A percentile compares a stretch with the other conserved stretches of the same genome.
phyloP scores from a whole-genome alignment of 345 rosid species.

The Erysimum cheiranthoides region DNA sequence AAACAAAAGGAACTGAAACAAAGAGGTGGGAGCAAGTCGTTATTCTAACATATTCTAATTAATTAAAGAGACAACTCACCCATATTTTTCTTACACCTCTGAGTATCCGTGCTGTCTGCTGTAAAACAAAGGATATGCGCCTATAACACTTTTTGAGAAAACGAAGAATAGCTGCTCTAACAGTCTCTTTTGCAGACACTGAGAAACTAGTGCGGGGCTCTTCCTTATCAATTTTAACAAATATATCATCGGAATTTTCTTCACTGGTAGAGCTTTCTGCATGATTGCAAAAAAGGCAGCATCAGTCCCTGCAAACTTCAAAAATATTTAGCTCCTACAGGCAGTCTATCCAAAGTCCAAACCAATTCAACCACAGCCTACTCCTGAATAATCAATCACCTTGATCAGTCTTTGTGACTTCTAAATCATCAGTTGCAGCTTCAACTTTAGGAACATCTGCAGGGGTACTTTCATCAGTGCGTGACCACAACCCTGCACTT shows the following conservation, averaged over 20 bases:
- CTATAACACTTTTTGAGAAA: conserved; percentile 74
- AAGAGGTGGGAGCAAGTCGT: conserved; percentile 23
- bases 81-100: conserved; percentile 65
- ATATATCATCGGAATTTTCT: conserved; percentile 55
- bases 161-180: conserved; percentile 69
- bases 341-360: conserved; percentile 55
- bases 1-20: conserved; percentile 19
- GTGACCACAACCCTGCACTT: conserved; percentile 92
- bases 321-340: conserved; percentile 52
- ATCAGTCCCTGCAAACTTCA: conserved; percentile 62
- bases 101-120: conserved; percentile 55
- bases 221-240: conserved; percentile 57
- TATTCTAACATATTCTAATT: neutral
- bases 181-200: conserved; percentile 72
- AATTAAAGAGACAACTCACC: conserved; percentile 61
- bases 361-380: conserved; percentile 64
- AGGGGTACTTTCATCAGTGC: conserved; percentile 53
- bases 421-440: conserved; percentile 47
- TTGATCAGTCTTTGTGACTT: conserved; percentile 54
- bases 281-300: conserved; percentile 54
- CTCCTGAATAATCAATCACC: conserved; percentile 54
- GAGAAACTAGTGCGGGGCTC: conserved; percentile 61
- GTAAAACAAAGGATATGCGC: conserved; percentile 76
- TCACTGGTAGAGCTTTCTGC: conserved; percentile 54
- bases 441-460: conserved; percentile 48